Evolutionary conservation across 495 filamentous ascomycete species (phyloP), one percentile per base, ranked within the genome.

Genomic region (Aspergillus leporis): DNA sequence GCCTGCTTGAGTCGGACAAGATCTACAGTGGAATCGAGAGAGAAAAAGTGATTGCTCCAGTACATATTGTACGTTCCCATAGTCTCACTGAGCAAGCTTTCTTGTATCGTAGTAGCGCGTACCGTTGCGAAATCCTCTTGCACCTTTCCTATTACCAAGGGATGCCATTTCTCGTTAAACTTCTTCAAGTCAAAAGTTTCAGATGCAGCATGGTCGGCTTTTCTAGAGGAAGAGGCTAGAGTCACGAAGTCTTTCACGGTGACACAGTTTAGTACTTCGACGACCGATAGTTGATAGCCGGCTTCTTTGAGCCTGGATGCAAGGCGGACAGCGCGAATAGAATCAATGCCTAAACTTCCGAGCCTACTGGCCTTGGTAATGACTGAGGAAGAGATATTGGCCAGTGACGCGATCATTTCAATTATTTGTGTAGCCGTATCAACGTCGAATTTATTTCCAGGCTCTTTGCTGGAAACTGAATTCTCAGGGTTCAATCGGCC

Each of bases 1-100:
- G 90, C 87, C 14, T 64, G 55, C 52, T 78, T 78, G 3, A 93
- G 73, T 21, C 70, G 76, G 0, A 65, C 31, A 1, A 87, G 23
- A 64, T 92, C 81, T 2, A 84, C 71, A 0, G 71, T 55, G 0
- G 67, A 56, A 9, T 71, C 61, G 3, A 96, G 65, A 12, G 57
- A 55, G 45, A 72, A 68, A 38, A 70, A 66, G 12, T 63, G 63
- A 47, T 71, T 70, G 55, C 71, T 75, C 73, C 73, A 75, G 54
- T 75, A 75, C 55, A 71, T 63, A 46, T 66, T 58, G 31, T 63
- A 61, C 23, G 61, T 66, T 22, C 67, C 64, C 61, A 74, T 64
- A 8, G 69, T 74, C 61, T 75, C 73, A 54, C 60, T 66, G 16
- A 75, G 65, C n/a, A 75, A 50, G 25, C 71, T 69, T 47, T 75